phyloP scores from a whole-genome alignment of 345 rosid species.

The Gossypium mustelinum region DNA sequence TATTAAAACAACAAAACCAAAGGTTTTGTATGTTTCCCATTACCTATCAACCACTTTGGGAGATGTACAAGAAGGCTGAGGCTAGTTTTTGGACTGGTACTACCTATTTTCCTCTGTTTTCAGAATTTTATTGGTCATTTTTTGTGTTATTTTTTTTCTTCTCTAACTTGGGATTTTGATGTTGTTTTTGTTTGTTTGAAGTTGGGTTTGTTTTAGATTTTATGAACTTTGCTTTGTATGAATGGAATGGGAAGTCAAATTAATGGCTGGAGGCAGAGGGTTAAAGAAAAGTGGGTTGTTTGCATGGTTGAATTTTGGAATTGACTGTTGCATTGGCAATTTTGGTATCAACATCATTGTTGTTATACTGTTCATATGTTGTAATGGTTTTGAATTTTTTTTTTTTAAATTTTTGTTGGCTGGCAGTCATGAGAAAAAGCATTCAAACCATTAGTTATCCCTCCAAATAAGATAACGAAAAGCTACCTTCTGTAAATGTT shows the following conservation, averaged over 20 bases:
- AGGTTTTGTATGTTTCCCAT: slow-evolving; percentile 94
- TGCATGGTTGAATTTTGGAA: not conserved
- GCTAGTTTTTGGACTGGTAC: slow-evolving; percentile 95
- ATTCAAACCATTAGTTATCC: not conserved
- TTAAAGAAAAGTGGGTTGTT: not conserved
- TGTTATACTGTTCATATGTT: not conserved
- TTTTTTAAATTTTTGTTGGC: not conserved
- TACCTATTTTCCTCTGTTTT: not conserved
- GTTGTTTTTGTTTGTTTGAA: not conserved
- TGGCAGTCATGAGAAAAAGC: not conserved
- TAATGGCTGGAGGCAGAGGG: not conserved
- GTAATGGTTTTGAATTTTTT: not conserved
- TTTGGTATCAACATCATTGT: not conserved
- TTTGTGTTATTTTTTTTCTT: not conserved
- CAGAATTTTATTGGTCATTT: not conserved
- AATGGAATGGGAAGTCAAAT: not conserved
- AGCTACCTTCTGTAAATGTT: not conserved
- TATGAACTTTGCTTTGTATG: not conserved
- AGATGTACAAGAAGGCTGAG: slow-evolving; percentile 94
- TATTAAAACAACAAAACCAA: slow-evolving; percentile 60
- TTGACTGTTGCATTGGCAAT: slow-evolving; percentile 2
- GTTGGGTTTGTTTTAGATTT: slow-evolving; percentile 8
- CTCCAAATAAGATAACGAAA: not conserved
- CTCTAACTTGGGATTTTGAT: not conserved
- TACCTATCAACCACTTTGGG: slow-evolving; percentile 67